phyloP scores from a whole-genome alignment of 345 rosid species.

The Boechera retrofracta region DNA sequence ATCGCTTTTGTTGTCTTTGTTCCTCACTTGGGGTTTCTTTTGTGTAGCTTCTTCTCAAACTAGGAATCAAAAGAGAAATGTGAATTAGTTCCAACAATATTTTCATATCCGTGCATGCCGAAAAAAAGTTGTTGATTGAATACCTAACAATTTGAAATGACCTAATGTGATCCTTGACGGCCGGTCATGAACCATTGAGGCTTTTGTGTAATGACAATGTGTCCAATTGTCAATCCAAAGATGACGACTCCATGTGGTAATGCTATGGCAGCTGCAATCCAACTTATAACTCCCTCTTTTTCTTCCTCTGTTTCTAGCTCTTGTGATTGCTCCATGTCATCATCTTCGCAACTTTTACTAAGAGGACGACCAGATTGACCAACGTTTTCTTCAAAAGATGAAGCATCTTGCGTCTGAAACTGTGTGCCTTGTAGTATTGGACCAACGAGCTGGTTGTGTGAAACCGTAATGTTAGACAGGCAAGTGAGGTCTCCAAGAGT shows the following conservation, averaged over 20 bases:
- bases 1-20: too few species aligned
- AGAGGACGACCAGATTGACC: constrained; percentile 16
- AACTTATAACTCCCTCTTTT: neutral
- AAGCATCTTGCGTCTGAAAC: neutral
- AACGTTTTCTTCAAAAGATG: constrained; percentile 2
- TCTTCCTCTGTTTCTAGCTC: neutral
- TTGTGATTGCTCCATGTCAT: neutral
- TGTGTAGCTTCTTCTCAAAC: too few species aligned
- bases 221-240: neutral
- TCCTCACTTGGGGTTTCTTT: too few species aligned
- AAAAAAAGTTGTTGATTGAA: too few species aligned
- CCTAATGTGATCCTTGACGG: neutral
- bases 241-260: neutral
- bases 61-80: too few species aligned
- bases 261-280: constrained; percentile 15
- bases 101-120: too few species aligned
- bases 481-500: too few species aligned
- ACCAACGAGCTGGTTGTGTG: constrained; percentile 1
- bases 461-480: neutral
- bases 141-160: neutral
- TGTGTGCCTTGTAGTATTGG: constrained; percentile 13
- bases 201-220: constrained; percentile 4
- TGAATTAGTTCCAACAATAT: too few species aligned
- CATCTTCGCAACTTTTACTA: neutral
- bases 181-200: constrained; percentile 9